phyloP scores from a whole-genome alignment of 169 alveolate genomes.

The Cryptosporidium parvum region DNA sequence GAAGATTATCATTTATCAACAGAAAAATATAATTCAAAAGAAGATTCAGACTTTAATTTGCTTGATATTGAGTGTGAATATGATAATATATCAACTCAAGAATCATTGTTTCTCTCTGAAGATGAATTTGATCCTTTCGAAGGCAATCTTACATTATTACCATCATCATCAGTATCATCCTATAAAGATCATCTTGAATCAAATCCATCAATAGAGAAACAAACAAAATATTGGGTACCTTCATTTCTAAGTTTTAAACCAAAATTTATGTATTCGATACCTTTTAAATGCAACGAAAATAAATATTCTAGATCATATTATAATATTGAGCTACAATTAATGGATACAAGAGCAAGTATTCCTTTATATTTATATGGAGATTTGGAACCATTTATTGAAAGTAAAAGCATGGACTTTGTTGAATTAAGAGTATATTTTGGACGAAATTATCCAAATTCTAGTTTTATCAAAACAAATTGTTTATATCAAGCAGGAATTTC shows the following conservation, averaged over 20 bases:
- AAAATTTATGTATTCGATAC: neutral
- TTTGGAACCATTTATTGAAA: neutral
- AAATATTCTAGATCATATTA: neutral
- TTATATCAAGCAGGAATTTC: slow-evolving; percentile 45
- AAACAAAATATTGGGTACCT: neutral
- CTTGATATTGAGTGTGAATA: neutral
- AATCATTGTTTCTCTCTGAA: neutral
- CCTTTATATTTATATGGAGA: slow-evolving; percentile 64
- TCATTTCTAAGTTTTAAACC: neutral
- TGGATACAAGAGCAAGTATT: slow-evolving; percentile 12
- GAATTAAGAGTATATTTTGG: slow-evolving; percentile 20
- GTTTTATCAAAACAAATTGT: slow-evolving; percentile 19
- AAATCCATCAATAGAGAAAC: neutral
- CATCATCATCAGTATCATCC: neutral
- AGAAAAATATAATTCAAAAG: neutral
- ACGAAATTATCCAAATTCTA: slow-evolving; percentile 9
- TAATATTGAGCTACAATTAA: slow-evolving; percentile 50
- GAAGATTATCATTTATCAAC: neutral
- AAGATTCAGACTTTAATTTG: neutral
- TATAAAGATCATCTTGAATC: neutral
- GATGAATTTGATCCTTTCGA: neutral
- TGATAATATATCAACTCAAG: neutral
- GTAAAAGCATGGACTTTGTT: neutral
- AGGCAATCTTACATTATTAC: neutral
- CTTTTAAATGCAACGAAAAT: neutral